Conservation (phyloP, 495 filamentous ascomycete genomes). For the Thermothielavioides terrestris region DNA sequence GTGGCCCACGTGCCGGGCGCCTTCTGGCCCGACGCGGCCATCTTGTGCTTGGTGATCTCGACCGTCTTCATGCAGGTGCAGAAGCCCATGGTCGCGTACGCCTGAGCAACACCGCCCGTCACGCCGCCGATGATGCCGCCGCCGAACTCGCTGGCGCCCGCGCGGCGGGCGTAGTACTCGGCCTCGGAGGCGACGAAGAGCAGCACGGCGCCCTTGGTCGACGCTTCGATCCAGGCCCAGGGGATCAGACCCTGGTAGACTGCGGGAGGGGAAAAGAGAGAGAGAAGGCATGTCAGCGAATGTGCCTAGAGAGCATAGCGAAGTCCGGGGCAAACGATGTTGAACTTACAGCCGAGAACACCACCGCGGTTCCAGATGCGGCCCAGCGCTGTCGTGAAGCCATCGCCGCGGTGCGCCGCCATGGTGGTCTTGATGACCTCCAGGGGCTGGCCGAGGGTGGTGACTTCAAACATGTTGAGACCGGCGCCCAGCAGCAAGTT, state of each 20-base stretch:
- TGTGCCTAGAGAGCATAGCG: neutral
- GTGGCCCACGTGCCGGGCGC: constrained; percentile 82
- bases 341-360: constrained; percentile 87
- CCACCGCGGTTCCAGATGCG: constrained; percentile 93
- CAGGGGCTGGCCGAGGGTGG: constrained; percentile 72
- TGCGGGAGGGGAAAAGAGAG: constrained; percentile 37
- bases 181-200: constrained; percentile 98
- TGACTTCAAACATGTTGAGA: constrained; percentile 92
- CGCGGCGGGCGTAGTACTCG: constrained; percentile 77
- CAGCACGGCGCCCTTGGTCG: constrained; percentile 96
- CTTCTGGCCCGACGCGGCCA: constrained; percentile 73
- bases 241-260: constrained; percentile 99
- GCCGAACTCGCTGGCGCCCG: constrained; percentile 78
- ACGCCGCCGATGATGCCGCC: constrained; percentile 88
- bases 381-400: constrained; percentile 69
- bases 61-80: constrained; percentile 99
- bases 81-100: constrained; percentile 99
- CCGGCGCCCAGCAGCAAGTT: constrained; percentile 94
- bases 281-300: constrained; percentile 4
- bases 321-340: neutral
- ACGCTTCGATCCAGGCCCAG: constrained; percentile 99
- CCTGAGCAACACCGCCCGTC: constrained; percentile 89
- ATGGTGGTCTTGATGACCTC: constrained; percentile 99
- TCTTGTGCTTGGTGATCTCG: constrained; percentile 97
- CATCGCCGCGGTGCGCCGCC: constrained; percentile 89